A percentile compares a stretch with the other conserved stretches of the same genome.
phyloP scores from a whole-genome alignment of 495 filamentous ascomycete species.

The Symbiotaphrina buchneri region DNA sequence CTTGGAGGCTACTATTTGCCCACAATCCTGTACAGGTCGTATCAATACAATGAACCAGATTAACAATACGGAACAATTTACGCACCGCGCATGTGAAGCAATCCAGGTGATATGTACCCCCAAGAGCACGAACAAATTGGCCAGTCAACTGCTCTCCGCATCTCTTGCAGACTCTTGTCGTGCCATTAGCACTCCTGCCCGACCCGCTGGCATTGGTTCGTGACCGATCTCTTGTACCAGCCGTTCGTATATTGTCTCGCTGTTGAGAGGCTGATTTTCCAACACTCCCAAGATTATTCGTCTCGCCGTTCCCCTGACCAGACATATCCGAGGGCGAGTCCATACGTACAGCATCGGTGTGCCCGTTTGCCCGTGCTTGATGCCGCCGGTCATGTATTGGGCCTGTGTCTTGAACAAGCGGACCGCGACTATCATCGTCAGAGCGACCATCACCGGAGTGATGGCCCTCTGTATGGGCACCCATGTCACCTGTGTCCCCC shows the following conservation, averaged over 20 bases:
- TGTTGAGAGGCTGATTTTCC: too few relatives aligned
- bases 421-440: background rate
- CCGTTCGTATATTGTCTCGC: slow-evolving; percentile 1
- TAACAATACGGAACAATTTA: slow-evolving; percentile 21
- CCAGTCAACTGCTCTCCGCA: slow-evolving; percentile 71
- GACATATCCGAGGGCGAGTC: too few relatives aligned
- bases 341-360: background rate
- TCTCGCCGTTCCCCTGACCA: too few relatives aligned
- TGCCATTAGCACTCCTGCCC: slow-evolving; percentile 2
- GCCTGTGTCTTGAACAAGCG: background rate
- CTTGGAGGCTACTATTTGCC: slow-evolving; percentile 88
- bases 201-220: slow-evolving; percentile 3
- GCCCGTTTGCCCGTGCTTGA: background rate
- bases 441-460: too few relatives aligned
- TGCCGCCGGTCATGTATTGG: background rate
- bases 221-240: slow-evolving; percentile 1
- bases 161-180: slow-evolving; percentile 53
- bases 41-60: background rate
- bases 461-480: too few relatives aligned
- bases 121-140: slow-evolving; percentile 85
- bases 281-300: too few relatives aligned
- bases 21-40: slow-evolving; percentile 49
- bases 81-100: slow-evolving; percentile 96
- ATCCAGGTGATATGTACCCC: slow-evolving; percentile 86
- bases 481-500: too few relatives aligned